These are phyloP conservation scores for Toxoplasma gondii DNA, from an alignment of 169 alveolate genomes.

Conservation along the genomic window DNA sequence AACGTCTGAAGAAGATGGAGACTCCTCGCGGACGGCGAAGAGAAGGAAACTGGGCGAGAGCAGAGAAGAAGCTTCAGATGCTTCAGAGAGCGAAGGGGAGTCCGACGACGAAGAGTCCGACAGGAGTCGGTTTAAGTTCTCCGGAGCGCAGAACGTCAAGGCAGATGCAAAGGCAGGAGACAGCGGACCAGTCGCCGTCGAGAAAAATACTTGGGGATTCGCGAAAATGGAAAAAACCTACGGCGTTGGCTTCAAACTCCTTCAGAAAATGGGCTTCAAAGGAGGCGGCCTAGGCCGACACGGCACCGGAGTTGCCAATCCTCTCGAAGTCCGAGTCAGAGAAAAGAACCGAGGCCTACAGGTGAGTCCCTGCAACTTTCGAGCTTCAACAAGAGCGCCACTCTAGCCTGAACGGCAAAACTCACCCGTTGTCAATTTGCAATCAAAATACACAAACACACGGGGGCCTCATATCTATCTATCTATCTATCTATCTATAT, in stretches of 20 bases:
- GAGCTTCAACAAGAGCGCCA: not conserved
- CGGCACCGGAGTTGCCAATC: constrained; percentile 69
- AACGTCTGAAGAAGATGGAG: not conserved
- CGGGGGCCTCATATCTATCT: not conserved
- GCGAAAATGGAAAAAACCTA: constrained; percentile 51
- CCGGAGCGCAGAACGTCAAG: not conserved
- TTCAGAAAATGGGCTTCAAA: constrained; percentile 69
- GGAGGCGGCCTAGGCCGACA: constrained; percentile 71
- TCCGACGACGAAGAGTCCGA: not conserved
- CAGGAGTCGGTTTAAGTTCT: not conserved
- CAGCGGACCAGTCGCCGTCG: not conserved
- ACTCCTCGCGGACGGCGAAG: not conserved
- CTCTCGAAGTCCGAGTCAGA: constrained; percentile 67
- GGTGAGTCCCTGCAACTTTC: not conserved
- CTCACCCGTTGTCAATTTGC: not conserved
- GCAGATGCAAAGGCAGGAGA: not conserved
- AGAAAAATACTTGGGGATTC: constrained; percentile 47
- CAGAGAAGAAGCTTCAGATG: not conserved
- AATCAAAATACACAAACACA: not conserved
- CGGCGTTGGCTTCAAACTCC: constrained; percentile 68
- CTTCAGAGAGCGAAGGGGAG: not conserved
- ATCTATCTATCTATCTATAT: not conserved
- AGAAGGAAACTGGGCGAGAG: not conserved
- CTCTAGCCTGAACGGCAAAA: not conserved
- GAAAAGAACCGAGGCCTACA: constrained; percentile 65